Evolutionary conservation across 75 land plant genomes (phyloP), one percentile per base, ranked within the genome.

Genomic region (Pseudotsuga menziesii): DNA sequence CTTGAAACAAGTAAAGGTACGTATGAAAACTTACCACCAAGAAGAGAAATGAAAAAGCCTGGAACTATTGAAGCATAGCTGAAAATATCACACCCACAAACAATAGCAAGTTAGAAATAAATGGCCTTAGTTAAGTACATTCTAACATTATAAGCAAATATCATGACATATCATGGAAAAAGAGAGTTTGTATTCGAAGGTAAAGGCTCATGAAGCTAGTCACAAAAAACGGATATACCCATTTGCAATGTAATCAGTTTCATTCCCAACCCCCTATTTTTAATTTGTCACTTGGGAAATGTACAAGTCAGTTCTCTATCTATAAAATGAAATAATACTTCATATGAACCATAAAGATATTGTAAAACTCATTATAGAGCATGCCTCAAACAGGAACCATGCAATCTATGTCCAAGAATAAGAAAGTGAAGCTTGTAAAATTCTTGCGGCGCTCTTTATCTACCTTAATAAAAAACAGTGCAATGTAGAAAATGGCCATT

Each of bases 51-150:
- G 78, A 82, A 85, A 72, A 85, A 85, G 35, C 81, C 74, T 9
- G 87, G 87, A 39, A 85, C 23, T 17, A 85, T 77, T 20, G 76
- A 85, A 22, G 87, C 80, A 62, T 81, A 82, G 64, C 83, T 82
- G 83, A 60, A 77, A 64, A 26, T 32, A 25, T 22, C 56, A 59
- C 78, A 74, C n/a, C n/a, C 3, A 74, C n/a, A 75, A 54, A 48
- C 56, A 73, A 48, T 54, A 73, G 15, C 23, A 41, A 5, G 13
- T 54, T 52, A 73, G 55, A 48, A 44, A 73, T 54, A 48, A n/a
- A 64, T 35, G 17, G 15, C 20, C 6, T 64, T 64, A 17, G 17
- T 39, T 15, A 64, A 9, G 29, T 35, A 12, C 4, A 2, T 4
- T 29, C 35, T 32, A 27, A 64, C 20, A 12, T 29, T 1, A 64